Base-by-base conservation (phyloP, 2,329 filamentous ascomycete genomes). In the Apiospora malaysiana region DNA sequence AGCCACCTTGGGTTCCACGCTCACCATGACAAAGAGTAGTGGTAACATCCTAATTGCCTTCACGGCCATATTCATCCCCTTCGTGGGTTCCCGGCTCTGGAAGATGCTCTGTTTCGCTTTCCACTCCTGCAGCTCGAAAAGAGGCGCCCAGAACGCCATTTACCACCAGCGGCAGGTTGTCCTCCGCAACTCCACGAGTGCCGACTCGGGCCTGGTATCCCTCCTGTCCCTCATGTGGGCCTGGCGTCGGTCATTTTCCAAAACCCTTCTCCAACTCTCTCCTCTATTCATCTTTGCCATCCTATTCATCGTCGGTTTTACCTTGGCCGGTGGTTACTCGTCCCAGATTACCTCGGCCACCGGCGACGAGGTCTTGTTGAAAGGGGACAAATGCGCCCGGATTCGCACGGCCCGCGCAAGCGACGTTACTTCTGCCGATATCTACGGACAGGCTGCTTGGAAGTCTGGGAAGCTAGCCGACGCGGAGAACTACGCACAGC, bases 161-260 rank as follows among this genome's bases (percentile, higher is more conserved):
- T 59, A 75, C 42, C 72, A 75, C 27, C 73, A 76, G 49, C 71
- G 71, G 6, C 74, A 76, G 25, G 70, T 72, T 1, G 51, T 73
- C 49, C 68, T 75, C 25, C 72, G 74, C 4, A 76, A 76, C 66
- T 73, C 74, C 4, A 37, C 73, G 0, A 49, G 69, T 2, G 65
- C 73, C 0, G 73, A 74, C 9, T 68, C 65, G 2, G 70, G 68
- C 1, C 43, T 74, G 4, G 12, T 65, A 7, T 71, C 70, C 14
- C 51, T 75, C 10, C 1, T 72, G 4, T 45, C 25, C 3, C 56
- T 72, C 10, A 1, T 72, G 14, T 70, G 69, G 68, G 56, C 68
- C 3, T 74, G 69, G 56, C 65, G 68, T 4, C 2, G 7, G 16
- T 32, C 18, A 14, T 25, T 7, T 1, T 7, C 23, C 0, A 27